Percentiles rank a stretch among this genome's conserved stretches.
Evolutionary conservation across 306 rosid genomes (phyloP).

Genomic region (Begonia peltatifolia): DNA sequence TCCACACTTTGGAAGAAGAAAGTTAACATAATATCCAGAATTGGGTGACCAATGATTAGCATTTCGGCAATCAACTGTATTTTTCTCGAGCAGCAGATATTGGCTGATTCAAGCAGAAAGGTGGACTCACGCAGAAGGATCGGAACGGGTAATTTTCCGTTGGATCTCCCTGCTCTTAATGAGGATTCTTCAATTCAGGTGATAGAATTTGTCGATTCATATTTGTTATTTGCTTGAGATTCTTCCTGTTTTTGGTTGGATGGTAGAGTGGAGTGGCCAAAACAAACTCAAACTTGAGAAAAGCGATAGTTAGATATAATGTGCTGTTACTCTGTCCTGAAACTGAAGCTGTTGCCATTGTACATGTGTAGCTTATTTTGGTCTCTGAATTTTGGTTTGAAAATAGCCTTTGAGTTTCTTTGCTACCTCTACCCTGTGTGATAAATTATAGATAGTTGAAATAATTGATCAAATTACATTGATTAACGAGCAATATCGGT

Average conservation of each 20-base stretch:
- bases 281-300: background rate
- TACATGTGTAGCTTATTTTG: too few relatives aligned
- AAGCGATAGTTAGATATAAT: background rate
- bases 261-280: background rate
- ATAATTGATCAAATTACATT: too few relatives aligned
- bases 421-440: too few relatives aligned
- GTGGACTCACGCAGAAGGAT: background rate
- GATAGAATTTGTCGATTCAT: background rate
- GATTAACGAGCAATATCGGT: too few relatives aligned
- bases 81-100: background rate
- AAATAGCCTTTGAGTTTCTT: too few relatives aligned
- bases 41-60: background rate
- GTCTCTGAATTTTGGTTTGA: too few relatives aligned
- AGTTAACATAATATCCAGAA: constrained; percentile 4
- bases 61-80: background rate
- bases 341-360: background rate
- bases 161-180: background rate
- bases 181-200: background rate
- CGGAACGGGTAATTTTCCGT: background rate
- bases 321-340: background rate
- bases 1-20: constrained; percentile 58
- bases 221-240: background rate
- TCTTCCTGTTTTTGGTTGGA: background rate
- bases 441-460: too few relatives aligned
- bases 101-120: background rate